Percentiles rank a stretch among this genome's conserved stretches.
Evolutionary conservation across 2,329 filamentous ascomycete genomes (phyloP).

Genomic region (Chaetomiaceae sp.): DNA sequence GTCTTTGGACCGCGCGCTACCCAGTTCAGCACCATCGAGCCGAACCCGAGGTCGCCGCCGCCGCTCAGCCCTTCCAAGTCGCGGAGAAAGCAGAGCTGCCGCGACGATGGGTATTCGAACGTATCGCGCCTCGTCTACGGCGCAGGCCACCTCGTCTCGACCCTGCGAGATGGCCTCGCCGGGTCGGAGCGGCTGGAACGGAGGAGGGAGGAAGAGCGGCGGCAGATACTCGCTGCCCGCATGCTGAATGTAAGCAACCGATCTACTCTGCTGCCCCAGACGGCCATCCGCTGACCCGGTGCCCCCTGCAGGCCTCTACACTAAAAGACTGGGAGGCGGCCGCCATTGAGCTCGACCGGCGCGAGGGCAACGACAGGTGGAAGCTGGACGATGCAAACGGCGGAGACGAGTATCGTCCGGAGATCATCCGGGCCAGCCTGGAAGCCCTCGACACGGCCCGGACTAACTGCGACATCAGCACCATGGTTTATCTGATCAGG

Average conservation of each 20-base stretch:
- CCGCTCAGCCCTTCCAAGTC: not conserved
- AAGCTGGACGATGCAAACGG: conserved; percentile 59
- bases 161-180: conserved; percentile 50
- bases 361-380: conserved; percentile 80
- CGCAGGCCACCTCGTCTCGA: conserved; percentile 40
- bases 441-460: conserved; percentile 70
- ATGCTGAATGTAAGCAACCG: conserved; percentile 56
- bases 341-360: conserved; percentile 68
- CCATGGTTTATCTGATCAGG: conserved; percentile 76
- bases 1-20: conserved; percentile 15
- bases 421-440: conserved; percentile 64
- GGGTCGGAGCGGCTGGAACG: conserved; percentile 45
- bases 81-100: conserved; percentile 10
- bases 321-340: conserved; percentile 69
- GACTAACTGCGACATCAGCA: conserved; percentile 62
- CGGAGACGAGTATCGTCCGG: conserved; percentile 70
- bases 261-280: not conserved
- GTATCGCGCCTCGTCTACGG: conserved; percentile 25
- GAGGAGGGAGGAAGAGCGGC: conserved; percentile 50
- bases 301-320: conserved; percentile 53
- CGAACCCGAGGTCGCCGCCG: not conserved
- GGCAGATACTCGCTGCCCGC: conserved; percentile 57
- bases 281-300: conserved; percentile 17
- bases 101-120: conserved; percentile 8
- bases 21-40: conserved; percentile 5